A percentile compares a stretch with the other conserved stretches of the same genome.
Conservation (phyloP, 192 early-diverging fungal species). For the Coemansia sp. region DNA sequence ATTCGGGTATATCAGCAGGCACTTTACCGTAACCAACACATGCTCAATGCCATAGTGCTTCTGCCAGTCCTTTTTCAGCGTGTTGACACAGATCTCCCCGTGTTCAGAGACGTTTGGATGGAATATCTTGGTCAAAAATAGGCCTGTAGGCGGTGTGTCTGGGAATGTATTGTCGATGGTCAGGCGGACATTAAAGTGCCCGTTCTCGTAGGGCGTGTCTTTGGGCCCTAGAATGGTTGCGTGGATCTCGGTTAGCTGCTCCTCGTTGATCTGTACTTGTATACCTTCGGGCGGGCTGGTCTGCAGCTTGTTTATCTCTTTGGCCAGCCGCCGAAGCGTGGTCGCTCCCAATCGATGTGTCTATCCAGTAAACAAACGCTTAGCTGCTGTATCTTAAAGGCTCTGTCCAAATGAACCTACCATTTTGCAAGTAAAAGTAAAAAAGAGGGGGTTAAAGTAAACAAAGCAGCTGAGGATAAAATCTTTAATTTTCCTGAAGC, state of each 20-base stretch:
- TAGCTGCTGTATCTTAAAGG: too few relatives aligned
- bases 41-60: conserved; percentile 77
- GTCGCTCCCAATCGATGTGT: conserved; percentile 28
- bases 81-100: conserved; percentile 95
- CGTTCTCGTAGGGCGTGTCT: conserved; percentile 84
- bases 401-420: too few relatives aligned
- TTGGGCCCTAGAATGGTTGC: conserved; percentile 82
- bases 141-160: conserved; percentile 78
- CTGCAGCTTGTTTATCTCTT: conserved; percentile 59
- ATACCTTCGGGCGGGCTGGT: conserved; percentile 81
- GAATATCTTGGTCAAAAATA: conserved; percentile 92
- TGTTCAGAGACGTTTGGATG: conserved; percentile 88
- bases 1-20: conserved; percentile 91
- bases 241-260: conserved; percentile 74
- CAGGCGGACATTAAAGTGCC: conserved; percentile 72
- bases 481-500: too few relatives aligned
- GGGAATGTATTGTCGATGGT: conserved; percentile 74
- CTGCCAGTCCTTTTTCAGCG: conserved; percentile 97
- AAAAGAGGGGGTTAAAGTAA: too few relatives aligned
- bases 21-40: conserved; percentile 90
- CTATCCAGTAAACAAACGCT: conserved; percentile 9
- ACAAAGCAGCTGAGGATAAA: too few relatives aligned
- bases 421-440: too few relatives aligned
- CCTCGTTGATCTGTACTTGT: conserved; percentile 65
- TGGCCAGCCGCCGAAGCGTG: conserved; percentile 55